These are phyloP conservation scores for Chlamydomonas schloesseri DNA, from an alignment of 139 green algal species.

Conservation along the genomic window DNA sequence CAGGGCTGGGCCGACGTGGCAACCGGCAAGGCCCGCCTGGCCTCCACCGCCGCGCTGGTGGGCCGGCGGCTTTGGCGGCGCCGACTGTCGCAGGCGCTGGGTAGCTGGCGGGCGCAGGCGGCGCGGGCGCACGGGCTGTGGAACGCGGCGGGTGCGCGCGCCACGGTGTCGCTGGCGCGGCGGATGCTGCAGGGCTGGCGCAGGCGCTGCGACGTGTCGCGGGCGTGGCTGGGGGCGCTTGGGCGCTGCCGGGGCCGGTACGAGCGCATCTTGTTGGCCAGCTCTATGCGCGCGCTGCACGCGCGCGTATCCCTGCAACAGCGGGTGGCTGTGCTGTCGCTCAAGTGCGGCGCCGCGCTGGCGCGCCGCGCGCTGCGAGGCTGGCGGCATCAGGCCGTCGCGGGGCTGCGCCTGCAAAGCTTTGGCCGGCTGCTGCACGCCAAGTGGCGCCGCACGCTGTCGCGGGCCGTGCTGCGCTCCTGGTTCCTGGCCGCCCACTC, in stretches of 20 bases:
- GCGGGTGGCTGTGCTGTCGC: no score
- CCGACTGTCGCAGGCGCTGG: background rate
- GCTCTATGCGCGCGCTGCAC: background rate
- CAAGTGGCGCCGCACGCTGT: background rate
- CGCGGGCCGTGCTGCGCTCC: constrained; percentile 16
- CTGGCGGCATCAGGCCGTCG: background rate
- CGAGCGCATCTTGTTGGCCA: background rate
- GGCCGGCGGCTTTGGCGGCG: background rate
- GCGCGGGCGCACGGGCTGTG: background rate
- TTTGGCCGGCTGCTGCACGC: background rate
- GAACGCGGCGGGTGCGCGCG: background rate
- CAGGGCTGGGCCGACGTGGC: background rate
- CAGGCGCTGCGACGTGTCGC: background rate
- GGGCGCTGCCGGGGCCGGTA: background rate
- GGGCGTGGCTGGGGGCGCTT: background rate
- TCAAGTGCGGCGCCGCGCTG: background rate
- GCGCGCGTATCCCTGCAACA: background rate
- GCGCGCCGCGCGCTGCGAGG: background rate
- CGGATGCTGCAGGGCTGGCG: background rate
- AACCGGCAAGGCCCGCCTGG: background rate
- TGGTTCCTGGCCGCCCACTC: background rate
- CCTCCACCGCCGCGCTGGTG: background rate
- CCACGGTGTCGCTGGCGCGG: background rate
- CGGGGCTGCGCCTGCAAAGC: background rate
- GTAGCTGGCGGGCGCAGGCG: background rate